These are phyloP conservation scores for Aspergillus egyptiacus DNA, from an alignment of 495 filamentous ascomycete genomes.

Conservation along the genomic window DNA sequence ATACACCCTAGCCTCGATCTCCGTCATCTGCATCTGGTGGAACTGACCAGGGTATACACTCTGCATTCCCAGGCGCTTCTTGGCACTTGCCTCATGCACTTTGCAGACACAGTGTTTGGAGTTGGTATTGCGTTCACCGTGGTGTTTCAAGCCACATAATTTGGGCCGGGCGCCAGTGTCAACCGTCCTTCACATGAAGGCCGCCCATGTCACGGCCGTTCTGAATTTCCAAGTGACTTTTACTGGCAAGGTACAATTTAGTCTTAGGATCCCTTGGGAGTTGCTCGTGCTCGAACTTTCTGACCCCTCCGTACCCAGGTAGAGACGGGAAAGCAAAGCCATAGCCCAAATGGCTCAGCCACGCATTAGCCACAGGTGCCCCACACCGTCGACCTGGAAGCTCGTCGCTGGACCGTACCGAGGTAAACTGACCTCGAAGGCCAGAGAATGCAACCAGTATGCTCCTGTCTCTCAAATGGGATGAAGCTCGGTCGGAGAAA, in stretches of 20 bases:
- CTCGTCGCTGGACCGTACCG: too few relatives aligned
- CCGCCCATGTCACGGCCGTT: too few relatives aligned
- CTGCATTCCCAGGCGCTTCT: slow-evolving; percentile 6
- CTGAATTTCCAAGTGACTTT: too few relatives aligned
- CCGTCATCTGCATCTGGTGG: slow-evolving; percentile 5
- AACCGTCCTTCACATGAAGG: background rate
- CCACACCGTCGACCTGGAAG: background rate
- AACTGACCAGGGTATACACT: slow-evolving; percentile 2
- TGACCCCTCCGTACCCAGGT: too few relatives aligned
- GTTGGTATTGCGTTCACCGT: background rate
- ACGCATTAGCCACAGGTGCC: slow-evolving; percentile 12
- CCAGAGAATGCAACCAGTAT: too few relatives aligned
- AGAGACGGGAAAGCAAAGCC: background rate
- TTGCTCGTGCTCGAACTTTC: too few relatives aligned
- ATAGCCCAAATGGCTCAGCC: slow-evolving; percentile 9
- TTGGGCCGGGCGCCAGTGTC: background rate
- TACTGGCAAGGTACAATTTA: too few relatives aligned
- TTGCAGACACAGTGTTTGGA: background rate
- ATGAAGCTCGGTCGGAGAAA: too few relatives aligned
- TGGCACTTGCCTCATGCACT: slow-evolving; percentile 3
- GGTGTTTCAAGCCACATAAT: slow-evolving; percentile 1
- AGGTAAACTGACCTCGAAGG: too few relatives aligned
- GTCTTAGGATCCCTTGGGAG: too few relatives aligned
- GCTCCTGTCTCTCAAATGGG: too few relatives aligned
- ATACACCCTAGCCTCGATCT: slow-evolving; percentile 7